phyloP scores from a whole-genome alignment of 139 green algal species.

The Chlorella sp. region DNA sequence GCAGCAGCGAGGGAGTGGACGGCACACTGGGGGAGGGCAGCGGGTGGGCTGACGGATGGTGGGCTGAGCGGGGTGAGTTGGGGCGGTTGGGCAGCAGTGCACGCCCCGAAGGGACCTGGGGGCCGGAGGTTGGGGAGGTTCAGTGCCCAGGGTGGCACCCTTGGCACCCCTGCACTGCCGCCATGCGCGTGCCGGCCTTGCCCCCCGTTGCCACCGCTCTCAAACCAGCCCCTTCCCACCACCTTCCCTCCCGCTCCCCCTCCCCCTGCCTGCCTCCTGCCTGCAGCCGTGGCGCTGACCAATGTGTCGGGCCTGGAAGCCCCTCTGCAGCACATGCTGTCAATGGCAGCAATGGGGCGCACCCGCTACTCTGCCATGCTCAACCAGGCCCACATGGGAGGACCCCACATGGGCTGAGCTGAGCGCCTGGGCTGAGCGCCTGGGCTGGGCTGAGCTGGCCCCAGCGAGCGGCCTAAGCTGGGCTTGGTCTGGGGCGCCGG shows the following conservation, averaged over 20 bases:
- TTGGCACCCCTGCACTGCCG: too few relatives aligned
- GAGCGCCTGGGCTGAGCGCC: background rate
- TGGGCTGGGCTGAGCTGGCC: background rate
- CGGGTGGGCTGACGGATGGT: background rate
- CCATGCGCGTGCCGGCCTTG: too few relatives aligned
- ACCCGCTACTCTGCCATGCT: background rate
- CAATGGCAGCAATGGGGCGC: background rate
- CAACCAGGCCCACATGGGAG: background rate
- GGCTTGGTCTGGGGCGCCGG: too few relatives aligned
- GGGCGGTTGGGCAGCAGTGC: too few relatives aligned
- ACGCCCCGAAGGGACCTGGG: too few relatives aligned
- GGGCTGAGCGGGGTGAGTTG: too few relatives aligned
- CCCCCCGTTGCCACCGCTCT: background rate
- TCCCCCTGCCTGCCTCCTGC: background rate
- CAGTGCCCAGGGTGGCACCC: too few relatives aligned
- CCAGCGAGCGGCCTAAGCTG: too few relatives aligned
- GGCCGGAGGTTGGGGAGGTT: too few relatives aligned
- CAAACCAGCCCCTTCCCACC: background rate
- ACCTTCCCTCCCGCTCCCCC: background rate
- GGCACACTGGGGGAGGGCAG: background rate
- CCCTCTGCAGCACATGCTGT: background rate
- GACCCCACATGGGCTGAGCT: background rate
- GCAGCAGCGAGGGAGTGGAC: background rate
- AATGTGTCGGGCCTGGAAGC: slow-evolving; percentile 1
- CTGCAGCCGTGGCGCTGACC: slow-evolving; percentile 21